A percentile compares a stretch with the other conserved stretches of the same genome.
These are phyloP conservation scores for Dalbergia cochinchinensis DNA, from an alignment of 306 rosid genomes.

Conservation along the genomic window DNA sequence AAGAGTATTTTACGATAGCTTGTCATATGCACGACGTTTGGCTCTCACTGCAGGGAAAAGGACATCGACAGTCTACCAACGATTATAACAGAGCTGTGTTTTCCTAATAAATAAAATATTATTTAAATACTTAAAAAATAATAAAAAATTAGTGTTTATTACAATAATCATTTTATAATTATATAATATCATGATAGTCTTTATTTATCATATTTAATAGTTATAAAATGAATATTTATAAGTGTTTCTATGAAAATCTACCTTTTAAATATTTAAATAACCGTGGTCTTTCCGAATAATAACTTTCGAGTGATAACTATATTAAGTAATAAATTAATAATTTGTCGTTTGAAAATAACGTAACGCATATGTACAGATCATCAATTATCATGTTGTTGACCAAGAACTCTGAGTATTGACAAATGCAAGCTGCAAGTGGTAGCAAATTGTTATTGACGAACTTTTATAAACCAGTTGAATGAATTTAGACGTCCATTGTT, in stretches of 20 bases:
- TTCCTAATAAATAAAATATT: neutral
- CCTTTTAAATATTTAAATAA: too few relatives aligned
- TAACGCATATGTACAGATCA: neutral
- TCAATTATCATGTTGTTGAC: neutral
- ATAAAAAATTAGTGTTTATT: too few relatives aligned
- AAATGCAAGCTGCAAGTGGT: neutral
- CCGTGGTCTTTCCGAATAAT: too few relatives aligned
- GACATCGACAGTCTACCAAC: neutral
- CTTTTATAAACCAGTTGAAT: neutral
- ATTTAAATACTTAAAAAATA: too few relatives aligned
- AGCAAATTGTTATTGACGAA: neutral
- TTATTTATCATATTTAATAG: too few relatives aligned
- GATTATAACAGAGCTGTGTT: neutral
- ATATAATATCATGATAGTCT: rapidly evolving
- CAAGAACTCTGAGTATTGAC: neutral
- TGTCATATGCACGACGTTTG: conserved; percentile 20
- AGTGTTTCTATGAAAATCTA: too few relatives aligned
- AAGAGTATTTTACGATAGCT: neutral
- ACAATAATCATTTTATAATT: too few relatives aligned
- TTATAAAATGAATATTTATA: too few relatives aligned
- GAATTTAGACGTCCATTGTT: too few relatives aligned
- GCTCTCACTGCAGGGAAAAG: neutral
- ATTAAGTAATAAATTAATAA: neutral
- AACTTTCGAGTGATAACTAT: too few relatives aligned
- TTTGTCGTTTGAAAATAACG: conserved; percentile 6